Percentiles rank a stretch among this genome's conserved stretches.
Conservation (phyloP, 1,284 basidiomycete species). For the Polyporus tsugae region DNA sequence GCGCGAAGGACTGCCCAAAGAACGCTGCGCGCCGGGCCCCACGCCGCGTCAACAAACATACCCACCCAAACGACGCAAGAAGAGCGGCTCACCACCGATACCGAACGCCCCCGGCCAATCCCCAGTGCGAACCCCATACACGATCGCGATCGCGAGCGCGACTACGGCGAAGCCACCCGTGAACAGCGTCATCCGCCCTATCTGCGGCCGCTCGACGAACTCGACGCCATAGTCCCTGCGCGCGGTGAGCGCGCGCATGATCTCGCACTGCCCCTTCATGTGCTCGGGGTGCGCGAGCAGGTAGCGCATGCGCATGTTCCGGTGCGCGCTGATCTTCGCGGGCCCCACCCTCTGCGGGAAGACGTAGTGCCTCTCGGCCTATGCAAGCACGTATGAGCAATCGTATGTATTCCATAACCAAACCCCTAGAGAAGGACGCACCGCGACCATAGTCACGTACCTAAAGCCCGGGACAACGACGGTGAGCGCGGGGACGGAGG, state of each 20-base stretch:
- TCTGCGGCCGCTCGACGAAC: not conserved
- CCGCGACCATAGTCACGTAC: constrained; percentile 30
- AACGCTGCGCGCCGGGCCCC: not conserved
- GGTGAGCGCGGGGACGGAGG: not conserved
- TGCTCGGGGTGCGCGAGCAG: constrained; percentile 33
- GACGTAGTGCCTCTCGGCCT: constrained; percentile 31
- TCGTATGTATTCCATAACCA: no score
- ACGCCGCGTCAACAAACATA: not conserved
- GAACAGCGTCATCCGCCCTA: not conserved
- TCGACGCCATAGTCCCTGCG: constrained; percentile 31
- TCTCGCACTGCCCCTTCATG: constrained; percentile 32
- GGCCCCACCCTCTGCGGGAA: constrained; percentile 33
- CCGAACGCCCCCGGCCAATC: not conserved
- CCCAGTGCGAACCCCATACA: not conserved
- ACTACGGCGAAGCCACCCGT: not conserved
- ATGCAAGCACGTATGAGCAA: not conserved
- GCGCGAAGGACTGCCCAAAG: not conserved
- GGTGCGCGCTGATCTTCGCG: constrained; percentile 21
- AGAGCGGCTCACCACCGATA: not conserved
- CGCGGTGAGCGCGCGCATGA: constrained; percentile 35
- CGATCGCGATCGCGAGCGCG: not conserved
- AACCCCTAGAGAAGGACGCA: not conserved
- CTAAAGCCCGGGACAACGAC: constrained; percentile 6
- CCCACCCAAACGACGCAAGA: not conserved
- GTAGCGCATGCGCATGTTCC: constrained; percentile 34